These are phyloP conservation scores for Poa pratensis DNA, from an alignment of 176 grass and related monocot species.

Conservation along the genomic window DNA sequence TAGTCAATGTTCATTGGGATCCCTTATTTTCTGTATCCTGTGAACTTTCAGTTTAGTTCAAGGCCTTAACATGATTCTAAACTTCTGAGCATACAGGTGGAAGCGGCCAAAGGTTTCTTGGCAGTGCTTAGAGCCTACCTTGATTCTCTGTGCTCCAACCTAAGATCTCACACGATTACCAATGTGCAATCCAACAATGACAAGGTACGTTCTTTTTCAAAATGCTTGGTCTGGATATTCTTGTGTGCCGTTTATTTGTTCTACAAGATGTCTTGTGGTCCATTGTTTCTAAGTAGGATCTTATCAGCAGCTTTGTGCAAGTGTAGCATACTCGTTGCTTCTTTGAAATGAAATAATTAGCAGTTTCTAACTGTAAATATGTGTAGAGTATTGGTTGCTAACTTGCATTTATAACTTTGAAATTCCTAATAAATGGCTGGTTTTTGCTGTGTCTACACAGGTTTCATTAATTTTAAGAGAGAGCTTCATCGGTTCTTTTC, in stretches of 20 bases:
- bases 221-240: not conserved
- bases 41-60: constrained; percentile 11
- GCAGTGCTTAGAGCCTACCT: constrained; percentile 88
- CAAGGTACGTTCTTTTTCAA: constrained; percentile 63
- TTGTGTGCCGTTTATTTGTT: not conserved
- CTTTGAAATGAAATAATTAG: not conserved
- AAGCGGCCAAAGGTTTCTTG: constrained; percentile 98
- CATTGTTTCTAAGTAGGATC: constrained; percentile 11
- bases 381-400: not conserved
- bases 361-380: not conserved
- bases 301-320: constrained; percentile 19
- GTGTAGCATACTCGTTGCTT: not conserved
- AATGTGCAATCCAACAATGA: constrained; percentile 99
- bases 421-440: constrained; percentile 11
- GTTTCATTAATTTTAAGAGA: constrained; percentile 96
- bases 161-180: constrained; percentile 96
- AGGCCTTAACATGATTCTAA: not conserved
- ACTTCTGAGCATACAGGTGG: constrained; percentile 65
- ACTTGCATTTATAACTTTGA: not conserved
- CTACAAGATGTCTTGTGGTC: not conserved
- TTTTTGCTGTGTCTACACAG: constrained; percentile 50
- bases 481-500: constrained; percentile 96
- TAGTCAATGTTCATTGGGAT: not conserved
- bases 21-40: constrained; percentile 6
- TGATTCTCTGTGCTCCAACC: constrained; percentile 92